A percentile compares a stretch with the other conserved stretches of the same genome.
Conservation (phyloP, 2,329 filamentous ascomycete species). For the Epichloe uncinata region DNA sequence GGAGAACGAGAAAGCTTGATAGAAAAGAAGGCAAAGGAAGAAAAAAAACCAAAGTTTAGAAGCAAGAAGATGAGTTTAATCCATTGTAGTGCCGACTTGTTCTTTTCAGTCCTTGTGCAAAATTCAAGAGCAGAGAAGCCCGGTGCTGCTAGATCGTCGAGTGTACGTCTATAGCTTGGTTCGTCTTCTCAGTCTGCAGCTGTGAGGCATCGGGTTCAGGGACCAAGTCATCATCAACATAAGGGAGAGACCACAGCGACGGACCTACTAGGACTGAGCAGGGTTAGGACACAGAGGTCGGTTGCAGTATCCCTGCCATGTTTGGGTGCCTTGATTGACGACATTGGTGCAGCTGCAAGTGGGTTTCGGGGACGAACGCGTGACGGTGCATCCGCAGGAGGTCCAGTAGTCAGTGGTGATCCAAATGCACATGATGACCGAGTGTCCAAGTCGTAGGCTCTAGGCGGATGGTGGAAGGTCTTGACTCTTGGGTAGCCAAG, state of each 20-base stretch:
- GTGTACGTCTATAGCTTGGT: conserved; percentile 13
- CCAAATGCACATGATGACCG: conserved; percentile 22
- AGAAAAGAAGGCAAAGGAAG: conserved; percentile 1
- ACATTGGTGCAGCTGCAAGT: conserved; percentile 16
- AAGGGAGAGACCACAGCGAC: neutral
- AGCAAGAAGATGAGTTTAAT: neutral
- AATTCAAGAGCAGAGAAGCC: neutral
- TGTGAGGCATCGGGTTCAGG: neutral
- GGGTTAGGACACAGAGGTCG: conserved; percentile 20
- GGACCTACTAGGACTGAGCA: conserved; percentile 5
- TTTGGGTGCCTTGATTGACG: conserved; percentile 15
- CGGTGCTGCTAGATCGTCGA: conserved; percentile 4
- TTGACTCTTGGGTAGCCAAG: neutral
- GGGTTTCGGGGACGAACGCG: conserved; percentile 14
- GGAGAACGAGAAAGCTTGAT: neutral
- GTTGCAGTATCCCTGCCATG: conserved; percentile 20
- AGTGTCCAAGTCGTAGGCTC: neutral
- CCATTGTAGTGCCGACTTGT: neutral
- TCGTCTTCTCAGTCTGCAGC: conserved; percentile 5
- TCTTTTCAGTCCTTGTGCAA: neutral
- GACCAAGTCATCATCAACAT: neutral
- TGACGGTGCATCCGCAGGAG: conserved; percentile 18
- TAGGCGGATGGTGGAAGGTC: neutral
- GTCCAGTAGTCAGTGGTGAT: conserved; percentile 18
- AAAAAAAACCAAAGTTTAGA: neutral